Evolutionary conservation across 768 basidiomycete genomes (phyloP).

Genomic region (Podaxis sp.): DNA sequence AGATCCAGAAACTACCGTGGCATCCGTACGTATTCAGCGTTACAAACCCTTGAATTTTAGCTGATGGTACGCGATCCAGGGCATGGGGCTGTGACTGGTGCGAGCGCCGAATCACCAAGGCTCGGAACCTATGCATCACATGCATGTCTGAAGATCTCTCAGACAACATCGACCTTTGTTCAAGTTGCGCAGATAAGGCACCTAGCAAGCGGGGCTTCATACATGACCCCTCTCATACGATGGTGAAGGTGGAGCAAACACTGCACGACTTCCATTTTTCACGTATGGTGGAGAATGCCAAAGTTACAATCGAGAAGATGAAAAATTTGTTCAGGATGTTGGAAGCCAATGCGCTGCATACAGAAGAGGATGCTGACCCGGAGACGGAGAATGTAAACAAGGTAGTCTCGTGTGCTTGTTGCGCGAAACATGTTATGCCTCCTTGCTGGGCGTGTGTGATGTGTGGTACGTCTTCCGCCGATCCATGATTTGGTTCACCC

Average conservation of each 20-base stretch:
- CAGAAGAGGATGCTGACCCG: neutral
- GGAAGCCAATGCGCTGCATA: slow-evolving; percentile 18
- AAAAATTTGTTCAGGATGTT: slow-evolving; percentile 26
- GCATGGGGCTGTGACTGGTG: slow-evolving; percentile 34
- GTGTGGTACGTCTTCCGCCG: slow-evolving; percentile 20
- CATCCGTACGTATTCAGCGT: slow-evolving; percentile 27
- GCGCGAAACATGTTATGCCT: slow-evolving; percentile 19
- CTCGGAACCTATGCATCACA: slow-evolving; percentile 29
- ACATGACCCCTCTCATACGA: slow-evolving; percentile 29
- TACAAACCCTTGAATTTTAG: no score
- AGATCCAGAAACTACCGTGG: slow-evolving; percentile 35
- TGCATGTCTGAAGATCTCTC: slow-evolving; percentile 35
- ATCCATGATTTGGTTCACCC: neutral
- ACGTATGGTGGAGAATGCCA: slow-evolving; percentile 25
- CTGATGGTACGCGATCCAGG: slow-evolving; percentile 14
- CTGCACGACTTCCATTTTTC: slow-evolving; percentile 32
- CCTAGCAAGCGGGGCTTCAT: slow-evolving; percentile 29
- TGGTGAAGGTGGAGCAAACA: slow-evolving; percentile 31
- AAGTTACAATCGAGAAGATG: slow-evolving; percentile 22
- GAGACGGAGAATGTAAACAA: slow-evolving; percentile 8
- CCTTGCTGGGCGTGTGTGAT: slow-evolving; percentile 26
- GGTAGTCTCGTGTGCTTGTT: slow-evolving; percentile 20
- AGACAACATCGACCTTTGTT: slow-evolving; percentile 34
- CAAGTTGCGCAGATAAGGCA: slow-evolving; percentile 27
- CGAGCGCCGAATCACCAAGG: slow-evolving; percentile 31